Percentiles rank a stretch among this genome's conserved stretches.
phyloP scores from a whole-genome alignment of 768 basidiomycete species.

The Amanita inopinata region DNA sequence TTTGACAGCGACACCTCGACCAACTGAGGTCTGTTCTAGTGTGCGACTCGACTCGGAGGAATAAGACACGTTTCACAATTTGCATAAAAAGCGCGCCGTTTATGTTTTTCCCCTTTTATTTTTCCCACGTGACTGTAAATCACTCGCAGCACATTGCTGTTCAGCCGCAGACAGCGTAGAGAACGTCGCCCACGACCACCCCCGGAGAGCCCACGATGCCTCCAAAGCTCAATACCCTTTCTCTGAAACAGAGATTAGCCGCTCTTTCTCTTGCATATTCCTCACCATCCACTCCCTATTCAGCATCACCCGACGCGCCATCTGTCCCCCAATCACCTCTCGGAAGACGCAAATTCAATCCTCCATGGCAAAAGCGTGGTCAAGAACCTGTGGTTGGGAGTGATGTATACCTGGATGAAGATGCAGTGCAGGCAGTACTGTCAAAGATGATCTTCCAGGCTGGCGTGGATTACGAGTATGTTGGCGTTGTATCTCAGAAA shows the following conservation, averaged over 20 bases:
- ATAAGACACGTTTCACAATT: neutral
- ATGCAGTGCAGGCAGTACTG: constrained; percentile 59
- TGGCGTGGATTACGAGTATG: constrained; percentile 84
- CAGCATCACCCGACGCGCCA: constrained; percentile 10
- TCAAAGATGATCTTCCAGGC: constrained; percentile 75
- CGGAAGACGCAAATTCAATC: constrained; percentile 31
- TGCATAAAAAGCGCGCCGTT: neutral
- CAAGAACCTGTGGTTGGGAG: constrained; percentile 16
- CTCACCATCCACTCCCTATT: constrained; percentile 30
- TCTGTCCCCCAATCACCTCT: constrained; percentile 13
- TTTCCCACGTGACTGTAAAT: constrained; percentile 3
- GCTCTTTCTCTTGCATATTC: constrained; percentile 48
- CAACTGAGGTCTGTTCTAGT: too few relatives aligned
- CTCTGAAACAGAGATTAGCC: constrained; percentile 58
- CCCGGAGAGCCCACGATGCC: neutral
- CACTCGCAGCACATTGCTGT: too few relatives aligned
- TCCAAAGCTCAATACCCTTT: constrained; percentile 23
- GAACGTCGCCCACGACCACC: neutral
- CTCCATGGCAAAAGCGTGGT: constrained; percentile 41
- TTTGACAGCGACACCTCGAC: too few relatives aligned
- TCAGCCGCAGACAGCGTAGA: too few relatives aligned
- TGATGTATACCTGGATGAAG: constrained; percentile 38
- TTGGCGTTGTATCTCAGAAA: constrained; percentile 11
- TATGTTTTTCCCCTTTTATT: neutral
- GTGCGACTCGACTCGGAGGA: too few relatives aligned